Evolutionary conservation across 805 yeast genomes (phyloP).

Genomic region (Saccharomycopsis selenospora): DNA sequence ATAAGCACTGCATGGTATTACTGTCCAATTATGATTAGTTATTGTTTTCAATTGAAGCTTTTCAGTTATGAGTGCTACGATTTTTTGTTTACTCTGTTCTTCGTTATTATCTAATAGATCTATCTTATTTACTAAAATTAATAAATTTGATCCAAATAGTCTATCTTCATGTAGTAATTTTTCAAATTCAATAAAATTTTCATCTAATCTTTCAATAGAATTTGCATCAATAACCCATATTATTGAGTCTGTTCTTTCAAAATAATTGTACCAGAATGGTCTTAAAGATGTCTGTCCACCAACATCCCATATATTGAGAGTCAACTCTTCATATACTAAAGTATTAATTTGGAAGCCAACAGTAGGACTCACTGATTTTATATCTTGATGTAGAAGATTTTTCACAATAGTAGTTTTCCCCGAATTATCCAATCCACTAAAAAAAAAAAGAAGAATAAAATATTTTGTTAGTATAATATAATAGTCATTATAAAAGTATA

Average conservation of each 20-base stretch:
- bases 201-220: conserved; percentile 53
- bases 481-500: no score
- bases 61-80: conserved; percentile 6
- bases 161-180: conserved; percentile 59
- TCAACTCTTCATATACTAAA: conserved; percentile 35
- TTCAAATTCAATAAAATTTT: conserved; percentile 58
- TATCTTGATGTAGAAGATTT: conserved; percentile 43
- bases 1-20: conserved; percentile 43
- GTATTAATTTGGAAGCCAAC: conserved; percentile 82
- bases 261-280: conserved; percentile 91
- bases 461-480: conserved; percentile 3
- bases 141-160: conserved; percentile 59
- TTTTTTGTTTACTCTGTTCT: conserved; percentile 8
- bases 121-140: conserved; percentile 66
- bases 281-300: conserved; percentile 85
- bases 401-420: conserved; percentile 86
- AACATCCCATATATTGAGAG: conserved; percentile 72
- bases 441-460: no score
- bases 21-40: conserved; percentile 34
- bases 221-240: conserved; percentile 80
- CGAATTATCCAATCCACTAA: conserved; percentile 74
- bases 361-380: conserved; percentile 67
- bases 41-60: conserved; percentile 30
- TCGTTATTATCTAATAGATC: conserved; percentile 41
- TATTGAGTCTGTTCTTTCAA: conserved; percentile 69